These are phyloP conservation scores for Colletotrichum lindemuthianum DNA, from an alignment of 2,329 filamentous ascomycete genomes.

Conservation along the genomic window DNA sequence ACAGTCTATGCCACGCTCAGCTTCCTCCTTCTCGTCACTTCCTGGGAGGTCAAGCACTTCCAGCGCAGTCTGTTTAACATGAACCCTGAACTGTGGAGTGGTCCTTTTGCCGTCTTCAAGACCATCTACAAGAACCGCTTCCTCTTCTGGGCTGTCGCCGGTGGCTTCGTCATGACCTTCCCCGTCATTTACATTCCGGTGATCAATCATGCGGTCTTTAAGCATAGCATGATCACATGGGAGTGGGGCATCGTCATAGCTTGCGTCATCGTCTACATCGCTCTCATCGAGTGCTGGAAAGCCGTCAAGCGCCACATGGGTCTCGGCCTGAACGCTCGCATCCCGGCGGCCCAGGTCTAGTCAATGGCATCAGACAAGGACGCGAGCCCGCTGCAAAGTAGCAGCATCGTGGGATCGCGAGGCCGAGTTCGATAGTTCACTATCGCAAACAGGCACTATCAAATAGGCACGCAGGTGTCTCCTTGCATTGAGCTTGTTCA, in stretches of 20 bases:
- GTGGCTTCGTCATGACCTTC: slow-evolving; percentile 68
- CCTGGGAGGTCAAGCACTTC: slow-evolving; percentile 80
- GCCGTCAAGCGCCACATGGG: slow-evolving; percentile 66
- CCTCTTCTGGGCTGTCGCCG: slow-evolving; percentile 71
- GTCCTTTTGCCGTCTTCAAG: slow-evolving; percentile 60
- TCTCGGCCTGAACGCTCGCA: slow-evolving; percentile 42
- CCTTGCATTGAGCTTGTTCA: not conserved
- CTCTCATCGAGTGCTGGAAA: slow-evolving; percentile 76
- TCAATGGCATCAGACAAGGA: not conserved
- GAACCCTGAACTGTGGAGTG: slow-evolving; percentile 61
- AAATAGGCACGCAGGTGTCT: slow-evolving; percentile 11
- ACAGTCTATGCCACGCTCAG: slow-evolving; percentile 76
- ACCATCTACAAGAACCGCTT: slow-evolving; percentile 78
- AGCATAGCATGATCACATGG: slow-evolving; percentile 74
- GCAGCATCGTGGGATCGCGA: not conserved
- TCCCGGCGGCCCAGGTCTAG: slow-evolving; percentile 16
- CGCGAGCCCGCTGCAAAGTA: slow-evolving; percentile 4
- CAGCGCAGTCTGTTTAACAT: slow-evolving; percentile 76
- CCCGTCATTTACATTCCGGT: slow-evolving; percentile 75
- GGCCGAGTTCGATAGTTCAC: too few relatives aligned
- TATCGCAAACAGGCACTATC: not conserved
- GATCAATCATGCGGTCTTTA: slow-evolving; percentile 74
- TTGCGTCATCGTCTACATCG: slow-evolving; percentile 68
- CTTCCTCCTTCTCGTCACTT: slow-evolving; percentile 73
- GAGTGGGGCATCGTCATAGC: slow-evolving; percentile 77